Base-by-base conservation (phyloP, 192 early-diverging fungal genomes). In the Coemansia sp. region DNA sequence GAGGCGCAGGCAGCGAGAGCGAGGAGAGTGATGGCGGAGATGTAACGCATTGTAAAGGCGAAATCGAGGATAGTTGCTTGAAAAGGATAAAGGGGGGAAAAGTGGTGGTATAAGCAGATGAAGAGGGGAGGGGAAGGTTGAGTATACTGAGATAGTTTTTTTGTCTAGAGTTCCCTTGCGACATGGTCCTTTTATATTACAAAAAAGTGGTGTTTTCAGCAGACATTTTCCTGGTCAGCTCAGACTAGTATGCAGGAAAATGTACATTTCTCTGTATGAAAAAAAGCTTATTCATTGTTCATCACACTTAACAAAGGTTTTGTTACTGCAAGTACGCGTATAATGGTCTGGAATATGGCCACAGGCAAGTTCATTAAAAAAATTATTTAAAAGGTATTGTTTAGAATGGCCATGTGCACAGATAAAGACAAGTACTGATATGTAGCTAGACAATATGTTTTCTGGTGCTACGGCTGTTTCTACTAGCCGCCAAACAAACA, bases 31-130 rank as follows among this genome's bases (percentile, higher is more conserved):
- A 73, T 54, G 38, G 71, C 46, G 36, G 73, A 54, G 68, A 66
- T 64, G 62, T 78, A 76, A 40, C 76, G 81, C 81, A 84, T 84
- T n/a, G 61, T 72, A 52, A 40, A 65, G 54, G 41, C 29, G 42
- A 7, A 15, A 13, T 11, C 5, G 33, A 60, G 29, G 31, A n/a
- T 31, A 15, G 7, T 54, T 27, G 52, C 52, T 54, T 54, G 22
- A 54, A 24, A 3, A 27, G 52, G 52, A 20, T n/a, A 22, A 16
- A 51, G 8, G 4, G 20, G 47, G 47, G 20, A 18, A 24, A 24
- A 5, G 44, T 24, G n/a, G 11, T 57, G n/a, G 10, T 57, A 60
- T 60, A 60, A 3, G 57, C 57, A 36, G 22, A 38, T 52, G 22
- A 16, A 40, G 42, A 63, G 38, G 62, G 15, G 11, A 52, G 12